A percentile compares a stretch with the other conserved stretches of the same genome.
phyloP scores from a whole-genome alignment of 108 stramenopile species.

The Cyclostephanos tholiformis region DNA sequence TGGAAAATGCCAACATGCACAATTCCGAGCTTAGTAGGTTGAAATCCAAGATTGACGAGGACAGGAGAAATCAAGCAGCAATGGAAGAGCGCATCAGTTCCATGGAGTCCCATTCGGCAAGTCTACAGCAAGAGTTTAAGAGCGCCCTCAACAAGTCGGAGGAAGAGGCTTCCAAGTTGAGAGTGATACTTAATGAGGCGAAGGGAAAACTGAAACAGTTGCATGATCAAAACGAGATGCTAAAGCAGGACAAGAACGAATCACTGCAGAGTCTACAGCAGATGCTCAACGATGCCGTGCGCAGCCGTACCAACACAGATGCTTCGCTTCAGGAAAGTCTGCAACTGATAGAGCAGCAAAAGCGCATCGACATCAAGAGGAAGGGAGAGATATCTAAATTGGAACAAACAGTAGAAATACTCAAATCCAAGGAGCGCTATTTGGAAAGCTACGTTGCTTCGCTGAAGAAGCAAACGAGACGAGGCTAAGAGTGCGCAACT shows the following conservation, averaged over 20 bases:
- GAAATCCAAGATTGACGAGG: conserved; percentile 16
- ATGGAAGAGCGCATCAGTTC: conserved; percentile 29
- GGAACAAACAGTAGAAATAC: conserved; percentile 42
- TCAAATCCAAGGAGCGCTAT: conserved; percentile 48
- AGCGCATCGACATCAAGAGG: conserved; percentile 40
- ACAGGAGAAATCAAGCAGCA: conserved; percentile 6
- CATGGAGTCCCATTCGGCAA: conserved; percentile 33
- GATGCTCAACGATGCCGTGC: conserved; percentile 48
- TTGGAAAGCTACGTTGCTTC: conserved; percentile 38
- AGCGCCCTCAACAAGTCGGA: conserved; percentile 17
- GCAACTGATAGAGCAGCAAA: conserved; percentile 42
- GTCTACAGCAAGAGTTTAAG: conserved; percentile 35
- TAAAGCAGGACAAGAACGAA: conserved; percentile 21
- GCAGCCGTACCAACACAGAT: conserved; percentile 38
- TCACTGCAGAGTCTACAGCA: conserved; percentile 22
- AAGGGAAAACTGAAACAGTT: conserved; percentile 34
- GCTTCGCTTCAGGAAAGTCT: conserved; percentile 41
- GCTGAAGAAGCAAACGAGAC: conserved; percentile 41
- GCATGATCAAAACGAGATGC: conserved; percentile 27
- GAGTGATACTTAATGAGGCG: conserved; percentile 39
- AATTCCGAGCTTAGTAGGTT: conserved; percentile 22
- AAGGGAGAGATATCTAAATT: conserved; percentile 39
- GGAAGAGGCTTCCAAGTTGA: conserved; percentile 37
- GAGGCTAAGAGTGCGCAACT: conserved; percentile 15
- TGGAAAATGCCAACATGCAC: conserved; percentile 20